Evolutionary conservation across 2,329 filamentous ascomycete species (phyloP).

Genomic region (Xylariales sp.): DNA sequence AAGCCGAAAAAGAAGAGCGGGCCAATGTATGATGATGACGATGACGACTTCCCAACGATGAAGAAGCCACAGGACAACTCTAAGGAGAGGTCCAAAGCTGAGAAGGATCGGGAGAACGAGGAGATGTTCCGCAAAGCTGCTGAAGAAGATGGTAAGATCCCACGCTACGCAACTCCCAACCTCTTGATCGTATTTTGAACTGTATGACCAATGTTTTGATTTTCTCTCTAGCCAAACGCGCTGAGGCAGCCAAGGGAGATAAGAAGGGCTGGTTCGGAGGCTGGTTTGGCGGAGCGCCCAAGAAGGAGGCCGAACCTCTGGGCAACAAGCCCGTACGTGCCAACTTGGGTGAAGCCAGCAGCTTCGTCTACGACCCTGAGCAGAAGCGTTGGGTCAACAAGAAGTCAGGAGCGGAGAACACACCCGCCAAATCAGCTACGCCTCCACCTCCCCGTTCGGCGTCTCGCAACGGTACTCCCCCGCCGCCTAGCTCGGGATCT

Average conservation of each 20-base stretch:
- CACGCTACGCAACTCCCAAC: not conserved
- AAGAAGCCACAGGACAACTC: slow-evolving; percentile 32
- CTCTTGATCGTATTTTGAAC: slow-evolving; percentile 11
- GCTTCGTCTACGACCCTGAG: slow-evolving; percentile 93
- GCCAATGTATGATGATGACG: slow-evolving; percentile 78
- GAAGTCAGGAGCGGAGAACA: slow-evolving; percentile 68
- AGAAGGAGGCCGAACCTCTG: slow-evolving; percentile 49
- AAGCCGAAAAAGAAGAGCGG: slow-evolving; percentile 72
- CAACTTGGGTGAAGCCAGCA: slow-evolving; percentile 90
- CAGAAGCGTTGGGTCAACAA: slow-evolving; percentile 98
- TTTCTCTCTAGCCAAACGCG: slow-evolving; percentile 51
- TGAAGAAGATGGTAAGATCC: slow-evolving; percentile 62
- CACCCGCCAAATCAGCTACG: slow-evolving; percentile 56
- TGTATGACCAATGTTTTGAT: slow-evolving; percentile 14
- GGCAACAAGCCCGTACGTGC: slow-evolving; percentile 69
- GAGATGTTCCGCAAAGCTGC: slow-evolving; percentile 84
- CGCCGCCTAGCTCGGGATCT: slow-evolving; percentile 36
- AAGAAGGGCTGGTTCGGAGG: slow-evolving; percentile 77
- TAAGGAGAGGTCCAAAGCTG: slow-evolving; percentile 56
- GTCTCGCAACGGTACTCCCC: slow-evolving; percentile 48
- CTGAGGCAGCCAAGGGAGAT: slow-evolving; percentile 42
- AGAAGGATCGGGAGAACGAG: slow-evolving; percentile 74
- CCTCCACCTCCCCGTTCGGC: slow-evolving; percentile 72
- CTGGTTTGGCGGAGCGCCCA: slow-evolving; percentile 76
- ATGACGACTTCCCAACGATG: slow-evolving; percentile 57